Evolutionary conservation across 441 rosid species (phyloP).

Genomic region (Populus hybrid): DNA sequence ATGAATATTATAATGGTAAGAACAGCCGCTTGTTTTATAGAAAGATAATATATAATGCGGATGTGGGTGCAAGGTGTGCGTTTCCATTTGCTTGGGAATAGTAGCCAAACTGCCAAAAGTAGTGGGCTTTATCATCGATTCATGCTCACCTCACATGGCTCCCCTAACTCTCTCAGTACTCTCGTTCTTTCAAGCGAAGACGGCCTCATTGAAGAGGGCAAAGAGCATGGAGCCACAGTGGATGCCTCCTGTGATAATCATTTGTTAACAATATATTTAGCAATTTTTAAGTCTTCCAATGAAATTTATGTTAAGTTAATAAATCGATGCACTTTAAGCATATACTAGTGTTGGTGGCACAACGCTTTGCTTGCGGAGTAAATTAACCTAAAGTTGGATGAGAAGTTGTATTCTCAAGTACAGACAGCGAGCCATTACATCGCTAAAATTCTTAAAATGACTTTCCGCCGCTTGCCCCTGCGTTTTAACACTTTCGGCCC

Average conservation of each 20-base stretch:
- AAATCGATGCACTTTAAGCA: slow-evolving; percentile 5
- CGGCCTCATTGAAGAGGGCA: slow-evolving; percentile 7
- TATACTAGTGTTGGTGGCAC: slow-evolving; percentile 5
- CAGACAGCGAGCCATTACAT: background rate
- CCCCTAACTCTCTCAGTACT: background rate
- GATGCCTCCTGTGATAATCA: background rate
- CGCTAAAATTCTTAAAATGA: too few relatives aligned
- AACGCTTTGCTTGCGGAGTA: background rate
- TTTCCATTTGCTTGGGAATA: slow-evolving; percentile 30
- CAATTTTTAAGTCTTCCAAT: slow-evolving; percentile 9
- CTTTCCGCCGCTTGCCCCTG: background rate
- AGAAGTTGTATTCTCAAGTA: background rate
- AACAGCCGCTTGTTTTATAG: background rate
- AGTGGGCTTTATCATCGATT: slow-evolving; percentile 22
- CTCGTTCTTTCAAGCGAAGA: background rate
- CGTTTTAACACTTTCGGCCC: background rate
- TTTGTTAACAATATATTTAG: background rate
- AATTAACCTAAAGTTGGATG: background rate
- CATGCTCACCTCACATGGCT: slow-evolving; percentile 28
- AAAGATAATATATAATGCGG: background rate
- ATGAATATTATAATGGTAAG: background rate
- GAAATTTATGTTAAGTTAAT: slow-evolving; percentile 1
- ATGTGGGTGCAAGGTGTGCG: background rate
- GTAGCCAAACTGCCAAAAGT: slow-evolving; percentile 25
- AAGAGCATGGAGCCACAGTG: slow-evolving; percentile 15